Conservation (phyloP, 768 basidiomycete species). For the Saitozyma podzolica region DNA sequence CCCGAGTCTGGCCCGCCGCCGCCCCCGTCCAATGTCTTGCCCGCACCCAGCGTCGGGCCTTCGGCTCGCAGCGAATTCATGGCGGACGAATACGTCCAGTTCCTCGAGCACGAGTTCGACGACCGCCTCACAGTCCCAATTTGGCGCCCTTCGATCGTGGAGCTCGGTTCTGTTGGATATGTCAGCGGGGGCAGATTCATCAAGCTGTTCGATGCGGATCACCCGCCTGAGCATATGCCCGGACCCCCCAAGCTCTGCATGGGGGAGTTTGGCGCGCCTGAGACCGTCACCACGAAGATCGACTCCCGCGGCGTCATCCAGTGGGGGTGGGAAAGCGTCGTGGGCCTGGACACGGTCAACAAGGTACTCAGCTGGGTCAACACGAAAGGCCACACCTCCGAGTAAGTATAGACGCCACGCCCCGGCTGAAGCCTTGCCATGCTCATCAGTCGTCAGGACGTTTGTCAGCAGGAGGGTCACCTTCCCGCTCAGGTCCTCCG, state of each 20-base stretch:
- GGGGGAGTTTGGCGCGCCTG: conserved; percentile 24
- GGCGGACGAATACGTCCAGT: conserved; percentile 59
- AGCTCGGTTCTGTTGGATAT: conserved; percentile 74
- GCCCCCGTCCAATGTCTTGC: no score
- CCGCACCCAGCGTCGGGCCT: no score
- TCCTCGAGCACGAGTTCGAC: conserved; percentile 70
- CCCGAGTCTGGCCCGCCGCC: no score
- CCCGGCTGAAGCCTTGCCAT: neutral
- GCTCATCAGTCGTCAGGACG: conserved; percentile 43
- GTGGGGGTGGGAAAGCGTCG: no score
- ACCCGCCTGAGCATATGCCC: conserved; percentile 58
- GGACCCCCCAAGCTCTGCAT: conserved; percentile 27
- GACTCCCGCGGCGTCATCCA: no score
- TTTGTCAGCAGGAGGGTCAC: conserved; percentile 58
- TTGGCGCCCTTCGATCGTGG: conserved; percentile 67
- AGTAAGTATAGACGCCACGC: conserved; percentile 21
- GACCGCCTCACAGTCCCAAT: conserved; percentile 66
- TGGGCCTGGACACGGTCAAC: no score
- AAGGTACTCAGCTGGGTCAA: conserved; percentile 8
- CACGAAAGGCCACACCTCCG: conserved; percentile 23
- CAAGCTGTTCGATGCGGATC: conserved; percentile 66
- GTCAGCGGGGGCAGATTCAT: conserved; percentile 69
- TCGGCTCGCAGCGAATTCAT: no score
- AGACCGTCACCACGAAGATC: conserved; percentile 4
- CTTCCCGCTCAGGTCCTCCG: conserved; percentile 65